A percentile compares a stretch with the other conserved stretches of the same genome.
Evolutionary conservation across 2,329 filamentous ascomycete genomes (phyloP).

Genomic region (Penicillium brevicompactum): DNA sequence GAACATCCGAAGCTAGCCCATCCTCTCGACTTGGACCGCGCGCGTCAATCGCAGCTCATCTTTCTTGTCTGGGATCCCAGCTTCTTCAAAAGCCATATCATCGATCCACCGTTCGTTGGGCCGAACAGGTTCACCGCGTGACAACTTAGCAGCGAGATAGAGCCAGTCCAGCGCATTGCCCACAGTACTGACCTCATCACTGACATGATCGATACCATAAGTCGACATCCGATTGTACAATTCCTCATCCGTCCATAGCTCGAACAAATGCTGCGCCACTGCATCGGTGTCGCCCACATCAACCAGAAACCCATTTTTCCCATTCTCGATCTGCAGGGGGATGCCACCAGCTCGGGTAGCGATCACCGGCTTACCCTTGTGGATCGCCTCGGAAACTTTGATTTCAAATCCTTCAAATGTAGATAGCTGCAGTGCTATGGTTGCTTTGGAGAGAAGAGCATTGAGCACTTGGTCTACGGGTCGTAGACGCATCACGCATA

Average conservation of each 20-base stretch:
- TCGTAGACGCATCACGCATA: conserved; percentile 75
- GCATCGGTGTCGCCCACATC: conserved; percentile 69
- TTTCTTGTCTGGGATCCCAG: conserved; percentile 59
- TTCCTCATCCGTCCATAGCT: conserved; percentile 66
- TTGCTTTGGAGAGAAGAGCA: conserved; percentile 70
- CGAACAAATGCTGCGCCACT: conserved; percentile 67
- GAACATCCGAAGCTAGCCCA: conserved; percentile 17
- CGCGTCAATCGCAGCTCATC: conserved; percentile 61
- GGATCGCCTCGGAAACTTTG: conserved; percentile 80
- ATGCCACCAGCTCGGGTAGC: conserved; percentile 77
- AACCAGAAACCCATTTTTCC: conserved; percentile 73
- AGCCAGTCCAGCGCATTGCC: conserved; percentile 77
- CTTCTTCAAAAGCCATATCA: conserved; percentile 70
- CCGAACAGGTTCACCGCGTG: conserved; percentile 58
- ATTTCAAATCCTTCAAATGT: conserved; percentile 84
- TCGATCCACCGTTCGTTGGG: conserved; percentile 71
- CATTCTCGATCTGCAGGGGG: conserved; percentile 73
- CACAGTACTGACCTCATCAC: conserved; percentile 79
- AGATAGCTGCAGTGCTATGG: conserved; percentile 75
- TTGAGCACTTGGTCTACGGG: conserved; percentile 82
- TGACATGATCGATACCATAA: conserved; percentile 67
- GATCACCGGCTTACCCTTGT: conserved; percentile 78
- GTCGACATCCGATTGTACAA: conserved; percentile 68
- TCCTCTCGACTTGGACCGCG: conserved; percentile 30
- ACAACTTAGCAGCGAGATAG: conserved; percentile 71